Conservation (phyloP, 108 stramenopile genomes). For the Skeletonema costatum region DNA sequence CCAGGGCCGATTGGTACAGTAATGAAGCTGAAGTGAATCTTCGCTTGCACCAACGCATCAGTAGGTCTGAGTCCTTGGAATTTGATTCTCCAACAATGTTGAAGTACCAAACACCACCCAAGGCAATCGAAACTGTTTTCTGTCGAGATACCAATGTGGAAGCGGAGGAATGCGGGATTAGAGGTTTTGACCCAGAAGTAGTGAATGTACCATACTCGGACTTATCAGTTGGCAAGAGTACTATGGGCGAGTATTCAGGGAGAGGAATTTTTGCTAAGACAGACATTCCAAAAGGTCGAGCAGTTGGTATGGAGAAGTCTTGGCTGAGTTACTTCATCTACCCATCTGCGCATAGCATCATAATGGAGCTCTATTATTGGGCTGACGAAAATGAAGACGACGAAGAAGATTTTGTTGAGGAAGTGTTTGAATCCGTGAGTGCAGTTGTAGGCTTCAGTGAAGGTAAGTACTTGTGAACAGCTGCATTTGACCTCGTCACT, state of each 20-base stretch:
- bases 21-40: constrained; percentile 49
- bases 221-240: constrained; percentile 33
- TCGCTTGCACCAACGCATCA: background rate
- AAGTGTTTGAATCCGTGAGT: background rate
- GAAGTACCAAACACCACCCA: background rate
- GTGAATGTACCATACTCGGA: constrained; percentile 29
- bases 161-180: background rate
- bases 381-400: background rate
- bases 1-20: constrained; percentile 47
- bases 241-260: constrained; percentile 41
- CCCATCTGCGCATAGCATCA: constrained; percentile 18
- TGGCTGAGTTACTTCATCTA: constrained; percentile 26
- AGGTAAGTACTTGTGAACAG: background rate
- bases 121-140: background rate
- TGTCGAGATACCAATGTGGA: background rate
- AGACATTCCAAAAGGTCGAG: constrained; percentile 20
- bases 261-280: constrained; percentile 33
- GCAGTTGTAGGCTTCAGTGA: background rate
- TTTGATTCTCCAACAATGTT: background rate
- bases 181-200: constrained; percentile 21
- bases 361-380: constrained; percentile 1
- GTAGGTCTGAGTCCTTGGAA: background rate
- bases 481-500: background rate
- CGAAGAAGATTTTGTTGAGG: background rate
- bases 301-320: constrained; percentile 25